Evolutionary conservation across 768 basidiomycete species (phyloP), one percentile per base, ranked within the genome.

Genomic region (Tylopilus plumbeoviolaceoides): DNA sequence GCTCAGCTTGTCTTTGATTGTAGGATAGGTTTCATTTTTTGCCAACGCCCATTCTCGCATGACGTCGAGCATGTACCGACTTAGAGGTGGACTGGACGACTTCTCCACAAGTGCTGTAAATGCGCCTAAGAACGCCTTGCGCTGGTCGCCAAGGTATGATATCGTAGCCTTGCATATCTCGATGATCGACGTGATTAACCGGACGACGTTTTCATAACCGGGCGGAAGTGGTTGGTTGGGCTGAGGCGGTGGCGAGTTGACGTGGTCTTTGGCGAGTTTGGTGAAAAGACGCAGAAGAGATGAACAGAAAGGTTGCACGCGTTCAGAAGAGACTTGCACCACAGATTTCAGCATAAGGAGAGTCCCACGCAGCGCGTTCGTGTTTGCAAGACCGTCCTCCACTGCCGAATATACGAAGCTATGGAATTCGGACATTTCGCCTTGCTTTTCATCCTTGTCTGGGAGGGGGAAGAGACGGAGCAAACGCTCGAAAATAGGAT

Each of bases 1-100:
- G 27, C 79, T 86, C 3, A 95, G 87, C 70, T 98, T 98, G 73
- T 99, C 97, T 70, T 97, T 98, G 81, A 90, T 86, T 0, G 89
- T 89, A 7, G 95, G 95, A 65, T 89, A 89, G 2, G 85, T 77
- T 51, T 97, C 92, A 48, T 87, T 87, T 61, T 82, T 83, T 40
- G 85, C 82, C 59, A 95, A 74, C n/a, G 91, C 87, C 95, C 95
- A 98, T 23, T 87, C 85, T 44, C 87, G 80, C 45, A 89, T 81
- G 51, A 98, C 80, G 50, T 93, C 88, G 20, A 99, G 78, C 56
- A 97, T 80, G 63, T 88, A 91, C 14, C 81, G 83, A 65, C 92
- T 95, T 3, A 99, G 79, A 14, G 79, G 69, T 4, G 75, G 59
- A 60, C 85, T 94, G 64, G 89, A 87, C 9, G 94, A 95, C 70